These are phyloP conservation scores for Lasiosphaeriaceae sp. DNA, from an alignment of 495 filamentous ascomycete species.

Conservation along the genomic window DNA sequence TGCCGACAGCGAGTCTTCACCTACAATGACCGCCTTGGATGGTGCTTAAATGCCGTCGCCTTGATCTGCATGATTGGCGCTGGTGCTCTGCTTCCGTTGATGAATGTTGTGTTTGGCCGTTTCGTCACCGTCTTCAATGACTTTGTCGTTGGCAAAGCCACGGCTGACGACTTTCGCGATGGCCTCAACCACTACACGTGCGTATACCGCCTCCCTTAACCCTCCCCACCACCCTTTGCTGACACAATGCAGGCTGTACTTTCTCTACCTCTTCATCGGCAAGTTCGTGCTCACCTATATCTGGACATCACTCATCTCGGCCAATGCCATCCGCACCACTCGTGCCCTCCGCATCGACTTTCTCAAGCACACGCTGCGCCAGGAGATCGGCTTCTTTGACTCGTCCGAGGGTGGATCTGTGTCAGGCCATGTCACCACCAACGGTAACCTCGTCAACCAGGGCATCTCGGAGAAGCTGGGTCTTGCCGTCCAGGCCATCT, in stretches of 20 bases:
- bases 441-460: slow-evolving; percentile 28
- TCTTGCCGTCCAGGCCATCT: slow-evolving; percentile 46
- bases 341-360: slow-evolving; percentile 29
- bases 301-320: slow-evolving; percentile 24
- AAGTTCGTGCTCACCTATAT: slow-evolving; percentile 48
- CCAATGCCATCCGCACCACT: slow-evolving; percentile 23
- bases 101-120: slow-evolving; percentile 34
- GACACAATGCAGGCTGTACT: slow-evolving; percentile 31
- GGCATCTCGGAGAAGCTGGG: slow-evolving; percentile 61
- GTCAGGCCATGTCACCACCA: slow-evolving; percentile 39
- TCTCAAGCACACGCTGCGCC: slow-evolving; percentile 31
- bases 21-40: slow-evolving; percentile 13
- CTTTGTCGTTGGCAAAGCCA: slow-evolving; percentile 11
- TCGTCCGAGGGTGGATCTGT: slow-evolving; percentile 33
- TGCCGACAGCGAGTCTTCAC: slow-evolving; percentile 12
- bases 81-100: slow-evolving; percentile 31
- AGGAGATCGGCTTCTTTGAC: slow-evolving; percentile 37
- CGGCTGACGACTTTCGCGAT: slow-evolving; percentile 9
- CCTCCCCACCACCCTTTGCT: not conserved
- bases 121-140: slow-evolving; percentile 29
- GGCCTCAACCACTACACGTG: slow-evolving; percentile 15
- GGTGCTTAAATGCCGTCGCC: slow-evolving; percentile 13
- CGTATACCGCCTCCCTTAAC: not conserved
- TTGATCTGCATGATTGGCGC: slow-evolving; percentile 23
- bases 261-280: slow-evolving; percentile 52